Evolutionary conservation across 1,139 yeast genomes (phyloP).

Genomic region (Debaryomyces subglobosus): DNA sequence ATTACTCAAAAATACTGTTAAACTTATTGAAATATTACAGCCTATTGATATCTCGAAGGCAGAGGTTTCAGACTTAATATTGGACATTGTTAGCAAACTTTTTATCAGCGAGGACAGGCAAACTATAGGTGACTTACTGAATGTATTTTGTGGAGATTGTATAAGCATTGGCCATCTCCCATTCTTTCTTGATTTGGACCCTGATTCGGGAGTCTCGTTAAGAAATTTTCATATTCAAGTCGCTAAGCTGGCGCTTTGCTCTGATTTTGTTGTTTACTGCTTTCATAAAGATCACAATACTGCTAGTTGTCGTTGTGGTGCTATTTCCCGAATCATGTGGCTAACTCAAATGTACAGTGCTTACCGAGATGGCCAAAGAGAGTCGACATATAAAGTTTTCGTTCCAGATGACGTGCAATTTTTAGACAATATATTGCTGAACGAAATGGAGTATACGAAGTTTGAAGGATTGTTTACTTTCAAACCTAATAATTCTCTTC

Average conservation of each 20-base stretch:
- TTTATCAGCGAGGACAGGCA: constrained; percentile 15
- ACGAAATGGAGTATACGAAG: background rate
- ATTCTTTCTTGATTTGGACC: constrained; percentile 58
- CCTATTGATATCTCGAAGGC: constrained; percentile 43
- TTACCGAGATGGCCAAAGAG: constrained; percentile 12
- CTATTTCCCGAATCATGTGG: constrained; percentile 54
- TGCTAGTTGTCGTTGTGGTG: constrained; percentile 34
- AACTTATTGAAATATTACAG: constrained; percentile 59
- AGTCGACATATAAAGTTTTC: constrained; percentile 20
- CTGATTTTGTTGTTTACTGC: constrained; percentile 69
- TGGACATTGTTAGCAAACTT: constrained; percentile 21
- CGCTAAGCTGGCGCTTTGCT: constrained; percentile 64
- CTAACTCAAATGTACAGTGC: constrained; percentile 53
- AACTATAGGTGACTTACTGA: constrained; percentile 16
- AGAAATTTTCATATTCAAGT: constrained; percentile 81
- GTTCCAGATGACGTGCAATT: constrained; percentile 10
- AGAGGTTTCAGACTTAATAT: constrained; percentile 33
- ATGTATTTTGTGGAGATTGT: constrained; percentile 46
- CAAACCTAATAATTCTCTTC: constrained; percentile 6
- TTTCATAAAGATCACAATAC: constrained; percentile 39
- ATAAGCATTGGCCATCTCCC: constrained; percentile 50
- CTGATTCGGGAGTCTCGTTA: constrained; percentile 67
- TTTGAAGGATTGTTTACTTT: constrained; percentile 6
- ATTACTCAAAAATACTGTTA: constrained; percentile 63
- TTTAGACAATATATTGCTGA: background rate